phyloP scores from a whole-genome alignment of 306 rosid species.

The Ceratonia siliqua region DNA sequence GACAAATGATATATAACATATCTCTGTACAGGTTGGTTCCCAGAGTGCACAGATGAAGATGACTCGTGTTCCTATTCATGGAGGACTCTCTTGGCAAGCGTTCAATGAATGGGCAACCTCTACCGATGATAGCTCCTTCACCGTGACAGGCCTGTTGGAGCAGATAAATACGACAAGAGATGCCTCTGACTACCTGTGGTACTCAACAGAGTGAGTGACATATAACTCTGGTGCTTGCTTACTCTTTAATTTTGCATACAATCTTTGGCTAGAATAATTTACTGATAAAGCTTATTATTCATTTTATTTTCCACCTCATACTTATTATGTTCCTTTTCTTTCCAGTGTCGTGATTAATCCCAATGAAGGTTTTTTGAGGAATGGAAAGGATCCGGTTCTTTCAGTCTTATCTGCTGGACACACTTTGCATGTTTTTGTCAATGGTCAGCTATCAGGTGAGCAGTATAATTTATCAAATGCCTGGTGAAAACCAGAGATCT shows the following conservation, averaged over 20 bases:
- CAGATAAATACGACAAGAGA: conserved; percentile 96
- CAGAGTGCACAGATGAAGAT: conserved; percentile 92
- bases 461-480: conserved; percentile 7
- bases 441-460: conserved; percentile 82
- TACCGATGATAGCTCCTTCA: conserved; percentile 72
- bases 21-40: conserved; percentile 69
- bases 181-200: conserved; percentile 89
- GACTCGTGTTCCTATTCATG: conserved; percentile 81
- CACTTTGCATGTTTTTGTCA: conserved; percentile 88
- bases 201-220: conserved; percentile 89
- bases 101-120: conserved; percentile 82
- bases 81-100: conserved; percentile 82
- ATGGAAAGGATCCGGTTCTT: conserved; percentile 68
- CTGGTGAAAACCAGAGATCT: conserved; percentile 5
- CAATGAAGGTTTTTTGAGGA: conserved; percentile 69
- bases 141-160: conserved; percentile 78
- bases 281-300: conserved; percentile 5
- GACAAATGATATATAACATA: conserved; percentile 14
- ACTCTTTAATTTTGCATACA: background rate
- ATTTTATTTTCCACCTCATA: conserved; percentile 19
- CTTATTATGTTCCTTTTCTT: conserved; percentile 22
- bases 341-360: conserved; percentile 71
- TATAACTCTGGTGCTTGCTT: conserved; percentile 1
- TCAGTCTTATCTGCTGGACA: conserved; percentile 91
- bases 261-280: background rate